A percentile compares a stretch with the other conserved stretches of the same genome.
These are phyloP conservation scores for Ascoidea rubescens DNA, from an alignment of 805 yeast genomes.

Conservation along the genomic window DNA sequence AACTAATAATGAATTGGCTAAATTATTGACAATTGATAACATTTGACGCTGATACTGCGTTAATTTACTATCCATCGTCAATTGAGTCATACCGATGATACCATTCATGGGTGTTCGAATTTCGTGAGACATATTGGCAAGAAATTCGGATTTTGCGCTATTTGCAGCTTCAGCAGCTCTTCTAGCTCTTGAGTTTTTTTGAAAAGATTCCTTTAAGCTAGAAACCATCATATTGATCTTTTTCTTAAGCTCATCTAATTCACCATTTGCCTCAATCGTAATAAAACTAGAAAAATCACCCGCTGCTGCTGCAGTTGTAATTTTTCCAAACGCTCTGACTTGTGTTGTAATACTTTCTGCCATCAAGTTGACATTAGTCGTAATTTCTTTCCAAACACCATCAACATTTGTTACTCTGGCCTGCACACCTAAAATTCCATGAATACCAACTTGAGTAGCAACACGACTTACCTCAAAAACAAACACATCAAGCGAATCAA, in stretches of 20 bases:
- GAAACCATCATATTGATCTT: slow-evolving; percentile 70
- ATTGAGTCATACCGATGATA: slow-evolving; percentile 84
- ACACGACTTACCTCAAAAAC: slow-evolving; percentile 83
- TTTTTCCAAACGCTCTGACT: slow-evolving; percentile 87
- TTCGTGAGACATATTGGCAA: slow-evolving; percentile 82
- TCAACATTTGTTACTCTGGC: slow-evolving; percentile 86
- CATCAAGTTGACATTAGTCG: slow-evolving; percentile 86
- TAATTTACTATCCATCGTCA: slow-evolving; percentile 75
- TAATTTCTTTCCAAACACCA: slow-evolving; percentile 85
- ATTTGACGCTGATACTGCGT: slow-evolving; percentile 88
- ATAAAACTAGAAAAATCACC: slow-evolving; percentile 85
- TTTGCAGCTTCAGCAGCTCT: slow-evolving; percentile 91
- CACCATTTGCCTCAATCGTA: slow-evolving; percentile 86
- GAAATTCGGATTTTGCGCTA: slow-evolving; percentile 77
- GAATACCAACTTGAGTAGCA: slow-evolving; percentile 87
- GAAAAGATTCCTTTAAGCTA: slow-evolving; percentile 76
- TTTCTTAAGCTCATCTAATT: slow-evolving; percentile 52
- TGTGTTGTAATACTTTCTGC: slow-evolving; percentile 88
- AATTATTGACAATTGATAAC: slow-evolving; percentile 78
- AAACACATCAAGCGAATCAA: slow-evolving; percentile 76
- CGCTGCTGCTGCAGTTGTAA: slow-evolving; percentile 88
- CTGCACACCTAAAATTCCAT: slow-evolving; percentile 85
- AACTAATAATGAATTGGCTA: slow-evolving; percentile 74
- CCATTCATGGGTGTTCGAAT: slow-evolving; percentile 90
- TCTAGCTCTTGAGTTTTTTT: slow-evolving; percentile 84